Percentiles rank a stretch among this genome's conserved stretches.
Conservation (phyloP, 345 rosid species). For the Arabidopsis thaliana region TAIR10.1 NC_003075.7:2219001-2219500, state of each 20-base stretch:
- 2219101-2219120: neutral
- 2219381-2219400: neutral
- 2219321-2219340: neutral
- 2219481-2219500: neutral
- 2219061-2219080: slow-evolving; percentile 7
- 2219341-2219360: neutral
- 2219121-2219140: neutral
- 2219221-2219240: too few relatives aligned
- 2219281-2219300: neutral
- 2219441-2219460: neutral
- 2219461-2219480: neutral
- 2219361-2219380: neutral
- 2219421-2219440: slow-evolving; percentile 9
- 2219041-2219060: slow-evolving; percentile 66
- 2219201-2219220: neutral
- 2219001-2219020: slow-evolving; percentile 85
- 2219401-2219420: neutral
- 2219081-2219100: neutral
- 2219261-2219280: too few relatives aligned
- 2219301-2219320: neutral
- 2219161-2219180: neutral
- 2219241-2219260: too few relatives aligned
- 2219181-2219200: neutral
- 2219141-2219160: neutral
- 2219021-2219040: slow-evolving; percentile 63